phyloP scores from a whole-genome alignment of 2,329 filamentous ascomycete species.

The Sporothrix euskadiensis region DNA sequence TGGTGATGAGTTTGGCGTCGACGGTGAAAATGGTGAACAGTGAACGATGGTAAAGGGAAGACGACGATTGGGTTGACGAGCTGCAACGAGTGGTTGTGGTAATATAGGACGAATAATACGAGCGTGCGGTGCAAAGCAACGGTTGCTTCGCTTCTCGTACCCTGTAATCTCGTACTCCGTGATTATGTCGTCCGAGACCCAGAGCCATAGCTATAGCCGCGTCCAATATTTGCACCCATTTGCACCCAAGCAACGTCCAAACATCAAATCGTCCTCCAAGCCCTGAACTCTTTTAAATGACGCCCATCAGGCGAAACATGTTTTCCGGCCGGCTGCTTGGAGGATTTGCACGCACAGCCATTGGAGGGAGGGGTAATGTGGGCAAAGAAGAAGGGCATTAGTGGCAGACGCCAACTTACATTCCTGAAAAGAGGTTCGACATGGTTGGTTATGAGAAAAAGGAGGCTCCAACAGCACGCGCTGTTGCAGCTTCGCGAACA shows the following conservation, averaged over 20 bases:
- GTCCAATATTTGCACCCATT: not conserved
- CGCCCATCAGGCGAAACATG: slow-evolving; percentile 20
- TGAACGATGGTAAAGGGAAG: not conserved
- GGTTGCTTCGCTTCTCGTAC: not conserved
- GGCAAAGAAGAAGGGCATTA: not conserved
- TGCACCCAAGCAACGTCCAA: not conserved
- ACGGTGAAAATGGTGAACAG: not conserved
- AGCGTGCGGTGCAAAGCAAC: slow-evolving; percentile 5
- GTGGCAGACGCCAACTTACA: slow-evolving; percentile 30
- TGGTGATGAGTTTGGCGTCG: not conserved
- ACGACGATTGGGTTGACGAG: not conserved
- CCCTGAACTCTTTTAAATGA: not conserved
- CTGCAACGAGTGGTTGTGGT: not conserved
- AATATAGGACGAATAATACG: slow-evolving; percentile 14
- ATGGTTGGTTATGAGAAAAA: slow-evolving; percentile 32
- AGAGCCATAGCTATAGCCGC: not conserved
- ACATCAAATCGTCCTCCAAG: not conserved
- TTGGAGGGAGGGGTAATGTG: not conserved
- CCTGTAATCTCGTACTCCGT: not conserved
- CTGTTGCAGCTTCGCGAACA: slow-evolving; percentile 11
- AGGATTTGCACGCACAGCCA: slow-evolving; percentile 14
- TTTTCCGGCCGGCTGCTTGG: slow-evolving; percentile 18
- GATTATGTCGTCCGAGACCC: not conserved
- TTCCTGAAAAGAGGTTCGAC: slow-evolving; percentile 38
- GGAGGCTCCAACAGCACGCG: slow-evolving; percentile 15